A percentile compares a stretch with the other conserved stretches of the same genome.
Evolutionary conservation across 2,329 filamentous ascomycete species (phyloP).

Genomic region (Colletotrichum orchidophilum): DNA sequence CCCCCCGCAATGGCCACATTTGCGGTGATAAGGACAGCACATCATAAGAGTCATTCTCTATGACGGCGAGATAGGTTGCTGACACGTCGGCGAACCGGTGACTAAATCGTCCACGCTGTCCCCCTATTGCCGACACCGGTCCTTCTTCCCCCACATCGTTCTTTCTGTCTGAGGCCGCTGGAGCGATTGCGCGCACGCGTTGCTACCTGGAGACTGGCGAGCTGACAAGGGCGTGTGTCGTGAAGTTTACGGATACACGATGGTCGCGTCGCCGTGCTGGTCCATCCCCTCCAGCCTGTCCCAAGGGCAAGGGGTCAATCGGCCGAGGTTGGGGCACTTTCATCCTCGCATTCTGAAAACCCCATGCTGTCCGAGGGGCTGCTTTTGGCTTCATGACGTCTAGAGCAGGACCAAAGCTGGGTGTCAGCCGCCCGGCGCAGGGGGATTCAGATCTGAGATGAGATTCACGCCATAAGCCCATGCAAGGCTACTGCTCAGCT

Average conservation of each 20-base stretch:
- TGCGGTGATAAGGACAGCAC: neutral
- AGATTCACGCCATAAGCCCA: conserved; percentile 26
- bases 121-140: neutral
- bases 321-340: neutral
- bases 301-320: neutral
- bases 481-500: conserved; percentile 24
- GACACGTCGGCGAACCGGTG: neutral
- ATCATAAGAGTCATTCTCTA: conserved; percentile 1
- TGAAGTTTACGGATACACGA: neutral
- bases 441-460: conserved; percentile 20
- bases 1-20: neutral
- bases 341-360: neutral
- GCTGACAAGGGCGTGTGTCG: neutral
- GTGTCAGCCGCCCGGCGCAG: neutral
- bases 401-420: neutral
- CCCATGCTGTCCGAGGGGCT: neutral
- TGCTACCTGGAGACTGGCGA: neutral
- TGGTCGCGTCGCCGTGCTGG: neutral
- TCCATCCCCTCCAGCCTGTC: neutral
- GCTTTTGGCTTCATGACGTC: neutral
- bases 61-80: neutral
- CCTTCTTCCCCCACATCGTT: neutral
- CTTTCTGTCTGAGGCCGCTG: neutral
- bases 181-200: neutral
- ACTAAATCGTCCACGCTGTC: neutral